Evolutionary conservation across 805 yeast species (phyloP), one percentile per base, ranked within the genome.

Genomic region (Ogataea zsoltii): DNA sequence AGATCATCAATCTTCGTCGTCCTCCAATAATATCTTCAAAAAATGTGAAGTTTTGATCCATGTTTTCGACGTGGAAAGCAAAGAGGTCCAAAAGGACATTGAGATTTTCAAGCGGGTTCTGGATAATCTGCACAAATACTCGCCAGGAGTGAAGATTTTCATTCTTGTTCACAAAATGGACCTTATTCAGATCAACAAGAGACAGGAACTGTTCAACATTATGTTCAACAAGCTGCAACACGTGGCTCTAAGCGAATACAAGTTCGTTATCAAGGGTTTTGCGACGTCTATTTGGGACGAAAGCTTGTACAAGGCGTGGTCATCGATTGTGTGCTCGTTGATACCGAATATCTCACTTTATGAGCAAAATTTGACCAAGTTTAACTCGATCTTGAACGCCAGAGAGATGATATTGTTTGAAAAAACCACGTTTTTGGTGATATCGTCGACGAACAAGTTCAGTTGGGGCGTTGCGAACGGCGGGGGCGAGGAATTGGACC

Each of bases 251-350:
- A 72, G 79, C 43, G 88, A 88, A 15, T 83, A 56, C 42, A 63
- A 62, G 12, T 88, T 89, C 67, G 71, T 79, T 37, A 70, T 89
- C 36, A 77, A 80, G 13, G 97, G 97, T 2, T 92, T 90, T 62
- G 92, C 97, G 5, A 94, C 98, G 0, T 88, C 96, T 1, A 92
- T 92, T 46, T 92, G 98, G 98, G 97, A 92, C 68, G 98, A 92
- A 65, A 82, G 92, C 59, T 71, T 92, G 47, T 94, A 92, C 65
- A 91, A 87, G 64, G 99, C 99, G 1, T 94, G 99, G 99, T 88
- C 96, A 2, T 87, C 83, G 40, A 92, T 94, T 48, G 97, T 94
- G 29, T 91, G 98, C 61, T 86, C 97, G 2, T 74, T 94, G 54
- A 92, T 94, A 46, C 97, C 99, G 12, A 92, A 94, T 59, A 91